Percentiles rank a stretch among this genome's conserved stretches.
These are phyloP conservation scores for Cyclotella baltica DNA, from an alignment of 108 stramenopile species.

Conservation along the genomic window DNA sequence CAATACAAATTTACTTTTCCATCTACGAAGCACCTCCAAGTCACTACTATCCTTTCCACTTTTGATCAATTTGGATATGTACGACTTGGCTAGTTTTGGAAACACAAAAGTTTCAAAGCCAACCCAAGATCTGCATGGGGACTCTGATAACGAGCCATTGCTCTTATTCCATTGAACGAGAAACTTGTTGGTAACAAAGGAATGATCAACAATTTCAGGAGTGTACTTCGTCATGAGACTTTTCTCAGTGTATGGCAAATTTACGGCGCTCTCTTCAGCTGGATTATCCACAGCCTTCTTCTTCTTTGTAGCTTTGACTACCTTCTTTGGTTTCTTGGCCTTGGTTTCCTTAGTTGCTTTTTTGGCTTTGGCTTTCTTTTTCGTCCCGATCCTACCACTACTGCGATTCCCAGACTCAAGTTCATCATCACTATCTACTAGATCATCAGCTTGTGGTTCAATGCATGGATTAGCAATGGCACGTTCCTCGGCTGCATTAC, in stretches of 20 bases:
- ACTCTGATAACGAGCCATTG: neutral
- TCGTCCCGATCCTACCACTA: neutral
- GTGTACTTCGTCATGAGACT: conserved; percentile 24
- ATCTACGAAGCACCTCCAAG: no score
- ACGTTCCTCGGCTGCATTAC: no score
- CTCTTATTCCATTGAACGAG: conserved; percentile 28
- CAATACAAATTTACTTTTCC: neutral
- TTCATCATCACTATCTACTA: neutral
- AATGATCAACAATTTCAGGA: conserved; percentile 41
- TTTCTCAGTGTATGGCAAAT: conserved; percentile 10
- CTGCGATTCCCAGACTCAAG: neutral
- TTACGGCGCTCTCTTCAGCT: conserved; percentile 4
- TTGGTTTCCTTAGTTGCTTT: no score
- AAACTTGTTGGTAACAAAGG: conserved; percentile 12
- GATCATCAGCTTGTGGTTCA: neutral
- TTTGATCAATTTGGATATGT: neutral
- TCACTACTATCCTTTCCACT: neutral
- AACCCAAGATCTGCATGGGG: conserved; percentile 29
- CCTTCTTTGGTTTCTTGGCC: neutral
- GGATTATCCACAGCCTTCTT: conserved; percentile 5
- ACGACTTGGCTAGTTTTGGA: conserved; percentile 19
- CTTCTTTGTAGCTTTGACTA: neutral
- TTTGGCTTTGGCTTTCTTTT: neutral
- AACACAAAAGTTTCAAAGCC: conserved; percentile 34
- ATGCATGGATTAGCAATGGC: no score